These are phyloP conservation scores for Penicillium longicatenatum DNA, from an alignment of 495 filamentous ascomycete genomes.

Conservation along the genomic window DNA sequence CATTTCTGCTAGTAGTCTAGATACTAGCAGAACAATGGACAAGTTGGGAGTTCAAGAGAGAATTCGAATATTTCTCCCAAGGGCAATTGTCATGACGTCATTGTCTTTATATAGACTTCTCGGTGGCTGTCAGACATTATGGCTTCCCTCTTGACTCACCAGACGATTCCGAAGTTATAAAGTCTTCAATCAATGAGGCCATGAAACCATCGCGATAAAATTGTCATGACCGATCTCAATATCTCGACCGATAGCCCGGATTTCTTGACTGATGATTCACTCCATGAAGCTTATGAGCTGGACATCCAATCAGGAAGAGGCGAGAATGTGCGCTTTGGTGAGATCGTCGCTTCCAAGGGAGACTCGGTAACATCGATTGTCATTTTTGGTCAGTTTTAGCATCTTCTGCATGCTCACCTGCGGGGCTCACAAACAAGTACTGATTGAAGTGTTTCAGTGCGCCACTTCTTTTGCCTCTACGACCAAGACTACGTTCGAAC, in stretches of 20 bases:
- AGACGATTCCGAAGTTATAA: too few species aligned
- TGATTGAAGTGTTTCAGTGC: slow-evolving; percentile 11
- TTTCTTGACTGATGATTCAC: slow-evolving; percentile 17
- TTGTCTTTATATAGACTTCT: too few species aligned
- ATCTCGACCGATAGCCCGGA: not conserved
- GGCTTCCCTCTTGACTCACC: too few species aligned
- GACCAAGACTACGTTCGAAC: slow-evolving; percentile 31
- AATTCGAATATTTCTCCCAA: too few species aligned
- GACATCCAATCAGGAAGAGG: slow-evolving; percentile 20
- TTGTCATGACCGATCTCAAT: too few species aligned
- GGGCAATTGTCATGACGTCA: too few species aligned
- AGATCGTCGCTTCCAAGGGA: not conserved
- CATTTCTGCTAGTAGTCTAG: too few species aligned
- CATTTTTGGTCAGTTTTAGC: not conserved
- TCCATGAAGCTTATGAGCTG: slow-evolving; percentile 37
- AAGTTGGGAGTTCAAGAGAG: too few species aligned
- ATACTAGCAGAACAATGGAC: too few species aligned
- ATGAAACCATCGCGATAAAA: too few species aligned
- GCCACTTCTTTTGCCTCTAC: slow-evolving; percentile 34
- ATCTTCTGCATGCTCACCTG: not conserved
- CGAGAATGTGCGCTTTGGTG: slow-evolving; percentile 22
- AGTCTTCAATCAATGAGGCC: too few species aligned
- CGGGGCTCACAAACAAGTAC: not conserved
- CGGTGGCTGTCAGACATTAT: too few species aligned
- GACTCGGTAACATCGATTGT: not conserved